Evolutionary conservation across 1,284 basidiomycete genomes (phyloP).

Genomic region (Hemileia vastatrix): DNA sequence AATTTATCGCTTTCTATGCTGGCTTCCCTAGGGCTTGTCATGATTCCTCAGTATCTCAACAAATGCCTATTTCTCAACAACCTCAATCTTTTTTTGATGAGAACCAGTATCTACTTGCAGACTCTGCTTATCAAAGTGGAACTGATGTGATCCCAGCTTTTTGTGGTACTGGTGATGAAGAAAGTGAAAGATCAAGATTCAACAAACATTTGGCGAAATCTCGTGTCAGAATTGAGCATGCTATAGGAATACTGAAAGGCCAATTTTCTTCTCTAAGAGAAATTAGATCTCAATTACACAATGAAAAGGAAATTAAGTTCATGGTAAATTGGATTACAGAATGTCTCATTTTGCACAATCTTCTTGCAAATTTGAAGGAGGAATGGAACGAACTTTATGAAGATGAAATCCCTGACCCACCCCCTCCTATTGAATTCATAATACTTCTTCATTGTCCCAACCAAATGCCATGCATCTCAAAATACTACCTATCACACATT

Average conservation of each 20-base stretch:
- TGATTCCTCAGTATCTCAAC: not conserved
- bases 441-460: too few relatives aligned
- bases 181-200: not conserved
- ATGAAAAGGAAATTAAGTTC: not conserved
- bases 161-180: not conserved
- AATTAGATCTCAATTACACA: not conserved
- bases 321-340: not conserved
- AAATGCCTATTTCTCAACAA: not conserved
- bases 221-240: too few relatives aligned
- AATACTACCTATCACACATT: too few relatives aligned
- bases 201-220: slow-evolving; percentile 1
- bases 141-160: not conserved
- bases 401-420: not conserved
- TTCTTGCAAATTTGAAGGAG: not conserved
- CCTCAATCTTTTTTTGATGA: slow-evolving; percentile 1
- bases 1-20: not conserved
- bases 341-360: not conserved
- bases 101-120: slow-evolving; percentile 3
- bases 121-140: not conserved
- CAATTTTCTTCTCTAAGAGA: not conserved
- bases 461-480: too few relatives aligned
- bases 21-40: not conserved
- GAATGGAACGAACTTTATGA: slow-evolving; percentile 2
- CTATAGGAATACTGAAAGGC: not conserved
- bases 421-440: too few relatives aligned